These are phyloP conservation scores for Fusarium sp. DNA, from an alignment of 2,329 filamentous ascomycete species.

Conservation along the genomic window DNA sequence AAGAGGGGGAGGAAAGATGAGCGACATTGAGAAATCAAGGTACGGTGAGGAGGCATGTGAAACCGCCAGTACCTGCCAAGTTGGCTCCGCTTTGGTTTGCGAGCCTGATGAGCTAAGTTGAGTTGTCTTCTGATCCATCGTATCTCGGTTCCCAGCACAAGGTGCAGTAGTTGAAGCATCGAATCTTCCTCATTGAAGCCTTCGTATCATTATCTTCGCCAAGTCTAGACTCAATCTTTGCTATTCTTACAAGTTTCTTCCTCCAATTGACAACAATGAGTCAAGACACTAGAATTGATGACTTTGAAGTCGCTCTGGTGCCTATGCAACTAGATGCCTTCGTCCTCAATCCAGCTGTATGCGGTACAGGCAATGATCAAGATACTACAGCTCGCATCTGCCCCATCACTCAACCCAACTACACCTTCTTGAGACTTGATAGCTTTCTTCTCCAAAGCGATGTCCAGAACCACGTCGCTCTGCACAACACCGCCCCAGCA, in stretches of 20 bases:
- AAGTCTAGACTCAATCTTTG: background rate
- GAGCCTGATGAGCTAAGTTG: background rate
- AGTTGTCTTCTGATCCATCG: background rate
- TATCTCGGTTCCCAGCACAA: too few species aligned
- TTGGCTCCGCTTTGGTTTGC: rapidly evolving
- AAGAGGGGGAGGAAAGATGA: conserved; percentile 6
- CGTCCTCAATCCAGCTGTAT: conserved; percentile 49
- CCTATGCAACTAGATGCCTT: conserved; percentile 53
- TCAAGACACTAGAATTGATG: background rate
- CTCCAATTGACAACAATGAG: background rate
- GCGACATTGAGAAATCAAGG: background rate
- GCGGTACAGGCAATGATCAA: conserved; percentile 36
- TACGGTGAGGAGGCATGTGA: background rate
- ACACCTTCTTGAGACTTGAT: conserved; percentile 57
- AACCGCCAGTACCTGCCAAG: rapidly evolving
- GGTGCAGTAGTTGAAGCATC: too few species aligned
- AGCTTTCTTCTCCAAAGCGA: conserved; percentile 54
- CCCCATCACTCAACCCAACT: conserved; percentile 62
- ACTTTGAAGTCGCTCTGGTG: conserved; percentile 25
- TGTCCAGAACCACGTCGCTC: conserved; percentile 53
- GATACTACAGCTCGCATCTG: conserved; percentile 49
- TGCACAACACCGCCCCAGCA: conserved; percentile 53
- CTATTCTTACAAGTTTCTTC: background rate
- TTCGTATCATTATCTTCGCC: too few species aligned
- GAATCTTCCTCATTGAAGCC: too few species aligned